A percentile compares a stretch with the other conserved stretches of the same genome.
Evolutionary conservation across 352 stramenopile genomes (phyloP).

Genomic region (Pythium insidiosum): DNA sequence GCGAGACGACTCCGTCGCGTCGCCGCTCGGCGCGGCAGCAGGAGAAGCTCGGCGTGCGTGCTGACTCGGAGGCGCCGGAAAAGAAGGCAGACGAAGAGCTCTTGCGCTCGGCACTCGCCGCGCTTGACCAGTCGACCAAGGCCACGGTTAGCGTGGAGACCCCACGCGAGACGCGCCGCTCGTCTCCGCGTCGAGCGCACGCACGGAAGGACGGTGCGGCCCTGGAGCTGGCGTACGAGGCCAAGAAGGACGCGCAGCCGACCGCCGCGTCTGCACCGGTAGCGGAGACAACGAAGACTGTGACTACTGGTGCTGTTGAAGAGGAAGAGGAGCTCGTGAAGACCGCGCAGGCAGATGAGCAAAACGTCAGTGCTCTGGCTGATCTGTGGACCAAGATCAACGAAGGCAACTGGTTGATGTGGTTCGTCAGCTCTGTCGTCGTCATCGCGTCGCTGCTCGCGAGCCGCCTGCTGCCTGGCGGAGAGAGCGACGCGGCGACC

Average conservation of each 20-base stretch:
- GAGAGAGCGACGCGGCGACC: constrained; percentile 9
- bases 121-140: constrained; percentile 18
- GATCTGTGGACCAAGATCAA: constrained; percentile 42
- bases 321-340: too few relatives aligned
- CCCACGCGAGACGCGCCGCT: too few relatives aligned
- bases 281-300: too few relatives aligned
- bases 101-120: constrained; percentile 36
- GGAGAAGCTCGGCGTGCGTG: constrained; percentile 20
- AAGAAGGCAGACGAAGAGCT: constrained; percentile 35
- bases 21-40: constrained; percentile 11
- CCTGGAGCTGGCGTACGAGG: constrained; percentile 48
- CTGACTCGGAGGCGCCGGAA: constrained; percentile 15
- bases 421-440: constrained; percentile 55
- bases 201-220: too few relatives aligned
- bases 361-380: constrained; percentile 12
- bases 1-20: constrained; percentile 14
- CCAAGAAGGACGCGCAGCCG: constrained; percentile 4
- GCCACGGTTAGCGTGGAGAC: too few relatives aligned
- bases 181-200: too few relatives aligned
- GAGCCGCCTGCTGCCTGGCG: constrained; percentile 46
- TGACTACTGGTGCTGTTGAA: too few relatives aligned
- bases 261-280: neutral
- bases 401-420: constrained; percentile 51
- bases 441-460: constrained; percentile 59
- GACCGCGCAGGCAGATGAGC: neutral